Evolutionary conservation across 176 grass and related monocot genomes (phyloP).

Genomic region (Themeda triandra): DNA sequence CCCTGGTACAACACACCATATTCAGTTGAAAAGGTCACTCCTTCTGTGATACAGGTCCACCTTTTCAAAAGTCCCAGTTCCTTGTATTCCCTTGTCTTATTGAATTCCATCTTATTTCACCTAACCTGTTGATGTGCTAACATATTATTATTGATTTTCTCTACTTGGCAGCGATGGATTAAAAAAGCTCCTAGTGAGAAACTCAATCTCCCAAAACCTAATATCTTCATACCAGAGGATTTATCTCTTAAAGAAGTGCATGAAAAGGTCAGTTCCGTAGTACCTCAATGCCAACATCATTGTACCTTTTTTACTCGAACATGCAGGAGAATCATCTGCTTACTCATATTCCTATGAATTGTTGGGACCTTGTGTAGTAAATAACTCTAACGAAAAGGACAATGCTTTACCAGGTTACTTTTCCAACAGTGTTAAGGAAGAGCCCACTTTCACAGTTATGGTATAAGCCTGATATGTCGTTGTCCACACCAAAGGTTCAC

Average conservation of each 20-base stretch:
- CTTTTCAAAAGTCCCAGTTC: neutral
- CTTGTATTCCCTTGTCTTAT: neutral
- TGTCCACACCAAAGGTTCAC: constrained; percentile 79
- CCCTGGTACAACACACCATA: constrained; percentile 88
- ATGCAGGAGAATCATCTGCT: neutral
- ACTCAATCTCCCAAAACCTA: constrained; percentile 78
- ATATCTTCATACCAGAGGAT: constrained; percentile 89
- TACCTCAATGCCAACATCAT: no score
- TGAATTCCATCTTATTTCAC: neutral
- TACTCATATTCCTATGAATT: constrained; percentile 11
- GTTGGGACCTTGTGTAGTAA: neutral
- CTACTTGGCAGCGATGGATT: constrained; percentile 75
- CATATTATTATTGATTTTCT: constrained; percentile 18
- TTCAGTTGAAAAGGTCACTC: constrained; percentile 64
- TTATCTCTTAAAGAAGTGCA: constrained; percentile 66
- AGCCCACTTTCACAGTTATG: constrained; percentile 76
- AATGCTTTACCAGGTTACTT: constrained; percentile 51
- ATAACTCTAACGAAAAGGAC: constrained; percentile 16
- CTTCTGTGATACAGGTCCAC: constrained; percentile 66
- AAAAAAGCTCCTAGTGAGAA: constrained; percentile 74
- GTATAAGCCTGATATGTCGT: constrained; percentile 82
- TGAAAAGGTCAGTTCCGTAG: constrained; percentile 59
- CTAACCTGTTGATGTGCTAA: neutral
- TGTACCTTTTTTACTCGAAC: neutral
- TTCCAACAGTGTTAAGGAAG: constrained; percentile 68